These are phyloP conservation scores for Fusarium sp. DNA, from an alignment of 2,329 filamentous ascomycete species.

Conservation along the genomic window DNA sequence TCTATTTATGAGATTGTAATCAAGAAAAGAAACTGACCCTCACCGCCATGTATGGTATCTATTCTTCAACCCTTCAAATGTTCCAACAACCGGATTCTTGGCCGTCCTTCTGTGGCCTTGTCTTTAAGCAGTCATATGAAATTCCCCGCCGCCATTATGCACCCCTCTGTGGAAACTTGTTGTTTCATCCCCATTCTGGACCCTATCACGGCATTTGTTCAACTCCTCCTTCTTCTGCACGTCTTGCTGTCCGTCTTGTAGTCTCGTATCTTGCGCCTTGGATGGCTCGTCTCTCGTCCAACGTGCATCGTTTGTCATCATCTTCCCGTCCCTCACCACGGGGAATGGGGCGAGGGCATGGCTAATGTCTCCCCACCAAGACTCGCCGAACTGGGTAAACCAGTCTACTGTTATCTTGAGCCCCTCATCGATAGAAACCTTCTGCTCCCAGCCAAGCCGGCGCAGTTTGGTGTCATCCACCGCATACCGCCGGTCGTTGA, in stretches of 20 bases:
- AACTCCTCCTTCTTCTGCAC: conserved; percentile 21
- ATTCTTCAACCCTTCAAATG: conserved; percentile 13
- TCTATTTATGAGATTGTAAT: not conserved
- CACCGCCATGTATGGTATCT: conserved; percentile 36
- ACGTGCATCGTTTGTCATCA: conserved; percentile 62
- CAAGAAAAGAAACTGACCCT: conserved; percentile 13
- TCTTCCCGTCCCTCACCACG: conserved; percentile 67
- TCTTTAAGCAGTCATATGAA: conserved; percentile 24
- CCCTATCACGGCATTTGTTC: conserved; percentile 21
- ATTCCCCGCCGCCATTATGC: conserved; percentile 10
- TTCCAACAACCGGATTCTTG: not conserved
- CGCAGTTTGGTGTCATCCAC: conserved; percentile 77
- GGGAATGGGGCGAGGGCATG: conserved; percentile 78
- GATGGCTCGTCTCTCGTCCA: conserved; percentile 51
- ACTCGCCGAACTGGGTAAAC: conserved; percentile 74
- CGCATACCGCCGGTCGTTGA: conserved; percentile 80
- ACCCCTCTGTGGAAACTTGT: conserved; percentile 17
- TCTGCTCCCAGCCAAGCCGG: conserved; percentile 76
- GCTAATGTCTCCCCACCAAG: conserved; percentile 80
- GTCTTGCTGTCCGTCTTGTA: conserved; percentile 24
- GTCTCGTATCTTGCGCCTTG: conserved; percentile 37
- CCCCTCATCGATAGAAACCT: conserved; percentile 73
- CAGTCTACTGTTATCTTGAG: conserved; percentile 75
- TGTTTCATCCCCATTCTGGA: conserved; percentile 18
- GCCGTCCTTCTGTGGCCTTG: not conserved